Evolutionary conservation across 148 eudicot species (phyloP).

Genomic region (Camellia granthamiana): DNA sequence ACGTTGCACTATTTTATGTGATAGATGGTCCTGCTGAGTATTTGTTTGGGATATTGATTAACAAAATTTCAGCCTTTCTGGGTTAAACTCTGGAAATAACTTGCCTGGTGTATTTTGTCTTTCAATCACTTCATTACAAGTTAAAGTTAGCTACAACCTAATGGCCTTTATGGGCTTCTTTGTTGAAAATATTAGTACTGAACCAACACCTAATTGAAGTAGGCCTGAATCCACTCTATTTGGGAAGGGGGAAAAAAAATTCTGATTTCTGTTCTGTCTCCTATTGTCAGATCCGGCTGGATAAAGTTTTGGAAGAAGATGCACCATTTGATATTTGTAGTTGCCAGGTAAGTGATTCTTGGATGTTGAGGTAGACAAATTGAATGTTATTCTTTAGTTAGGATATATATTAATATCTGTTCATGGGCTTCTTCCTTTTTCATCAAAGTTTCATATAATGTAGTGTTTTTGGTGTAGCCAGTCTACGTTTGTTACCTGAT

Average conservation of each 20-base stretch:
- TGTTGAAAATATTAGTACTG: not conserved
- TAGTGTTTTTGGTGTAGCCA: slow-evolving; percentile 2
- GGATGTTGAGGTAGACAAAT: not conserved
- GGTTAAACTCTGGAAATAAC: not conserved
- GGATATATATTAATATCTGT: not conserved
- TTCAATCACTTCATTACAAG: not conserved
- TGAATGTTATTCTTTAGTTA: not conserved
- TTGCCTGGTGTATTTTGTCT: not conserved
- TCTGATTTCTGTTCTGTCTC: slow-evolving; percentile 12
- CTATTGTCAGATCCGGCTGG: slow-evolving; percentile 65
- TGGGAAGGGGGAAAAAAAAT: not conserved
- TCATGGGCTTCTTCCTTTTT: not conserved
- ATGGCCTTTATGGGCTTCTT: not conserved
- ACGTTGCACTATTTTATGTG: not conserved
- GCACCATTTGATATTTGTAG: slow-evolving; percentile 94
- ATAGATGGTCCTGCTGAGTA: not conserved
- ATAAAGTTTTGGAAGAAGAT: slow-evolving; percentile 77
- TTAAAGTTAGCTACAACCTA: not conserved
- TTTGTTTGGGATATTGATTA: not conserved
- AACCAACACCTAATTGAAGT: not conserved
- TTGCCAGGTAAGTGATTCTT: slow-evolving; percentile 68
- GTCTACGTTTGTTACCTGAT: not conserved
- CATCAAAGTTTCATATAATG: not conserved
- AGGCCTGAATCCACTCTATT: not conserved
- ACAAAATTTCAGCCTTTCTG: not conserved